Evolutionary conservation across 768 basidiomycete genomes (phyloP), one percentile per base, ranked within the genome.

Genomic region (Erythrobasidium yunnanense): DNA sequence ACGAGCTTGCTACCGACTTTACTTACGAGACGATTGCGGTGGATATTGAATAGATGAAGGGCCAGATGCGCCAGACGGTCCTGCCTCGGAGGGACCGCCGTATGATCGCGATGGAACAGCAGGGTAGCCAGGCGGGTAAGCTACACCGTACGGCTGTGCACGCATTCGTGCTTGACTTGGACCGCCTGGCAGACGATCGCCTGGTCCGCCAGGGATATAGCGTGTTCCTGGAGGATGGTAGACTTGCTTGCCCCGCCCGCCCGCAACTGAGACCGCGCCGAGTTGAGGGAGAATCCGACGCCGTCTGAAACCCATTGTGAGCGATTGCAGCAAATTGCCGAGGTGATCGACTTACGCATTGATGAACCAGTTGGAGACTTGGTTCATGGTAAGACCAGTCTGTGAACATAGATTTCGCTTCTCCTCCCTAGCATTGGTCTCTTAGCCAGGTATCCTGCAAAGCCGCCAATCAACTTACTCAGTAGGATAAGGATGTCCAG

Each of bases 341-440:
- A 4, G 33, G 32, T 4, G n/a, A 6, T 23, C n/a, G 33, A 50
- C 57, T 51, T 30, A 62, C 57, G 60, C 60, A 32, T 63, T 63
- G 60, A 63, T 63, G 49, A 63, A 63, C 60, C 60, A 63, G 22
- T 63, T 63, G 3, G 60, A 63, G 3, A 63, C 60, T 33, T 63
- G 60, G 27, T 51, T 63, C 60, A 63, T 63, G 27, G 45, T 63
- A 4, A 63, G 49, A 25, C 22, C 7, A 38, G 60, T 63, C n/a
- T 30, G 29, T 17, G 25, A 29, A 34, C 60, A 63, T 18, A 63
- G 27, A 2, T 20, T 33, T 4, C 60, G 47, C 33, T 63, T 63
- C 60, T 63, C 60, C 22, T 63, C 60, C 30, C 60, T 63, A 25
- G 17, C 38, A 20, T 11, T 45, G n/a, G 38, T 20, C 11, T 45